Conservation (phyloP, 2,329 filamentous ascomycete species). For the Calonectria hawksworthii region DNA sequence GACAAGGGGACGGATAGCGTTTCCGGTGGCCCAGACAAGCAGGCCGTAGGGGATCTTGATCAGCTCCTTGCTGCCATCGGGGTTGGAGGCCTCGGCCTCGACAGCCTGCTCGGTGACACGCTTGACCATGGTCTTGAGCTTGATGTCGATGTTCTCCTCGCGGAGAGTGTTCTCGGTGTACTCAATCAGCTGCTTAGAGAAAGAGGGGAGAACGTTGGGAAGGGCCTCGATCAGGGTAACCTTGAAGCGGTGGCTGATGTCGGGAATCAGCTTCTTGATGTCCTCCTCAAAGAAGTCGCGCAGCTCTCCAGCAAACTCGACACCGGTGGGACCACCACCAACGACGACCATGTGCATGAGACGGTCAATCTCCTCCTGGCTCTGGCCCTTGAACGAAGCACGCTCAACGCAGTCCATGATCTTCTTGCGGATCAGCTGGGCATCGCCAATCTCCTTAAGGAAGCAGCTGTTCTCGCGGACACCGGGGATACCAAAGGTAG, state of each 20-base stretch:
- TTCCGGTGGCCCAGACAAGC: constrained; percentile 98
- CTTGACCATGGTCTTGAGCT: constrained; percentile 99
- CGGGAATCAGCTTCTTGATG: constrained; percentile 97
- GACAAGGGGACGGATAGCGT: constrained; percentile 90
- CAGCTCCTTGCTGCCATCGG: constrained; percentile 86
- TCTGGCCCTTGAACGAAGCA: constrained; percentile 97
- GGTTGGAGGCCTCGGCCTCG: constrained; percentile 85
- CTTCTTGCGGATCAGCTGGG: constrained; percentile 95
- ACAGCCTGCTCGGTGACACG: constrained; percentile 93
- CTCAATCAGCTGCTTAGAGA: constrained; percentile 98
- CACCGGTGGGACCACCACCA: constrained; percentile 93
- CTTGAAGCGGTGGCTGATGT: constrained; percentile 95
- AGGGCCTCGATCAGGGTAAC: constrained; percentile 98
- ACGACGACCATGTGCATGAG: constrained; percentile 98
- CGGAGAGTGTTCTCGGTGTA: constrained; percentile 99
- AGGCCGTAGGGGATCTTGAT: constrained; percentile 93
- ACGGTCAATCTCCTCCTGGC: constrained; percentile 88
- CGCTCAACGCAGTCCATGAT: constrained; percentile 99
- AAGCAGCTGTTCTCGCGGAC: constrained; percentile 97
- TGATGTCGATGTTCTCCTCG: constrained; percentile 97
- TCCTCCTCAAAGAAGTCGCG: constrained; percentile 99
- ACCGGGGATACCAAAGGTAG: constrained; percentile 97
- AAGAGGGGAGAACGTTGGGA: constrained; percentile 96
- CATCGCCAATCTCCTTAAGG: constrained; percentile 97
- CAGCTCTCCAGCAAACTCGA: constrained; percentile 98